These are phyloP conservation scores for Rauvolfia tetraphylla DNA, from an alignment of 257 asterid species.

Conservation along the genomic window DNA sequence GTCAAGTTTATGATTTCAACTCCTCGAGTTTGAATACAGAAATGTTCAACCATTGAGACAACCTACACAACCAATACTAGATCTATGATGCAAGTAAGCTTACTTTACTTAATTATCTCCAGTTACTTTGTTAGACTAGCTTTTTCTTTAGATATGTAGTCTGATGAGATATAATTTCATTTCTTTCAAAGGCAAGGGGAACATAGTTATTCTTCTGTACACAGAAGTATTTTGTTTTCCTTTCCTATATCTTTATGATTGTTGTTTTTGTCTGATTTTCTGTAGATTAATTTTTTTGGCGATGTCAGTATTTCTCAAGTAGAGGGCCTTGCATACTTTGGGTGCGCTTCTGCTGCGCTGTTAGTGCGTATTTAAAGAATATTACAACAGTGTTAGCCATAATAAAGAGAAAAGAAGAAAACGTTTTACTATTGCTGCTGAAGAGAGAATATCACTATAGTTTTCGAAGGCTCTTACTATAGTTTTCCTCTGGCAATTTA, in stretches of 20 bases:
- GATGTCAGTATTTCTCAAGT: background rate
- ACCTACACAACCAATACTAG: constrained; percentile 3
- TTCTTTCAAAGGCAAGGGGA: background rate
- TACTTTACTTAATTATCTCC: background rate
- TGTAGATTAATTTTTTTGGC: background rate
- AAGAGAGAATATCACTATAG: too few relatives aligned
- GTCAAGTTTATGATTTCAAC: background rate
- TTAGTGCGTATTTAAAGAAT: background rate
- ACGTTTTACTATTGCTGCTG: too few relatives aligned
- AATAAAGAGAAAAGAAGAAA: too few relatives aligned
- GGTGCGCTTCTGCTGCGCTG: background rate
- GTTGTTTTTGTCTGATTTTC: background rate
- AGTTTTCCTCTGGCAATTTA: background rate
- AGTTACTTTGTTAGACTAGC: background rate
- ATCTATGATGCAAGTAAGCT: constrained; percentile 9
- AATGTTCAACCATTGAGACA: constrained; percentile 1
- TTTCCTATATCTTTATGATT: background rate
- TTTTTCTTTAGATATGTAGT: background rate
- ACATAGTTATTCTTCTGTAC: background rate
- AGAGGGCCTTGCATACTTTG: background rate
- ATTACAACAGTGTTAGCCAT: background rate
- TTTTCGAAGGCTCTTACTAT: too few relatives aligned
- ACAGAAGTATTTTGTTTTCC: background rate
- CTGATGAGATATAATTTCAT: background rate
- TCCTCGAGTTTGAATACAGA: background rate